These are phyloP conservation scores for Pisolithus tinctorius DNA, from an alignment of 768 basidiomycete species.

Conservation along the genomic window DNA sequence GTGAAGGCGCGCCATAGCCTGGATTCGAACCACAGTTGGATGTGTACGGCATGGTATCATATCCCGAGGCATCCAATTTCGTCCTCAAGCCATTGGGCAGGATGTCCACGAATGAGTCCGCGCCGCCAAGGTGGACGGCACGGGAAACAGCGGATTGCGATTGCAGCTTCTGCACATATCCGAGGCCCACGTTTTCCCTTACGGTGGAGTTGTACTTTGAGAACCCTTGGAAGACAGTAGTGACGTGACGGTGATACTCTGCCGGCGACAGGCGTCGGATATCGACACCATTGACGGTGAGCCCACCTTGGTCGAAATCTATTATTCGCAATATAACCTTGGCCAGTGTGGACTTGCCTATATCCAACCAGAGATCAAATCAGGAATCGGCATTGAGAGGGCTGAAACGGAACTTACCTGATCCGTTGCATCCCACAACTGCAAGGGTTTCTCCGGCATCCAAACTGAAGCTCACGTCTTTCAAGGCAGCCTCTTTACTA, in stretches of 20 bases:
- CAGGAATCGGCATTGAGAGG: slow-evolving; percentile 8
- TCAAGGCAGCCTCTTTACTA: slow-evolving; percentile 56
- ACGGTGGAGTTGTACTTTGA: slow-evolving; percentile 73
- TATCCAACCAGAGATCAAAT: slow-evolving; percentile 1
- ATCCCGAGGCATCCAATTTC: slow-evolving; percentile 57
- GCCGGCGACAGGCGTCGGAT: slow-evolving; percentile 56
- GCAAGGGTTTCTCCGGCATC: slow-evolving; percentile 75
- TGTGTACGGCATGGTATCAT: slow-evolving; percentile 38
- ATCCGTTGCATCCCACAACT: slow-evolving; percentile 81
- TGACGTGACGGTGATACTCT: slow-evolving; percentile 68
- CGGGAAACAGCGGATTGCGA: slow-evolving; percentile 49
- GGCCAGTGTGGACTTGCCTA: slow-evolving; percentile 84
- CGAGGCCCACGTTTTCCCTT: slow-evolving; percentile 82
- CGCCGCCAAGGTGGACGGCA: slow-evolving; percentile 70
- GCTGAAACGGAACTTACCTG: slow-evolving; percentile 41
- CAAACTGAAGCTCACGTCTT: slow-evolving; percentile 62
- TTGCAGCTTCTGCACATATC: slow-evolving; percentile 58
- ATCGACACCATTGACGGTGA: slow-evolving; percentile 66
- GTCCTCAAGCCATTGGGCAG: slow-evolving; percentile 71
- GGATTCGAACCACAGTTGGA: slow-evolving; percentile 23
- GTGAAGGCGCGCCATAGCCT: slow-evolving; percentile 25
- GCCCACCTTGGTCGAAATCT: slow-evolving; percentile 64
- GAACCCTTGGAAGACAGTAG: slow-evolving; percentile 85
- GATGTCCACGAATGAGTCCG: slow-evolving; percentile 54
- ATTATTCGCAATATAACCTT: slow-evolving; percentile 73